Evolutionary conservation across 352 stramenopile genomes (phyloP).

Genomic region (Pythium aquatile): DNA sequence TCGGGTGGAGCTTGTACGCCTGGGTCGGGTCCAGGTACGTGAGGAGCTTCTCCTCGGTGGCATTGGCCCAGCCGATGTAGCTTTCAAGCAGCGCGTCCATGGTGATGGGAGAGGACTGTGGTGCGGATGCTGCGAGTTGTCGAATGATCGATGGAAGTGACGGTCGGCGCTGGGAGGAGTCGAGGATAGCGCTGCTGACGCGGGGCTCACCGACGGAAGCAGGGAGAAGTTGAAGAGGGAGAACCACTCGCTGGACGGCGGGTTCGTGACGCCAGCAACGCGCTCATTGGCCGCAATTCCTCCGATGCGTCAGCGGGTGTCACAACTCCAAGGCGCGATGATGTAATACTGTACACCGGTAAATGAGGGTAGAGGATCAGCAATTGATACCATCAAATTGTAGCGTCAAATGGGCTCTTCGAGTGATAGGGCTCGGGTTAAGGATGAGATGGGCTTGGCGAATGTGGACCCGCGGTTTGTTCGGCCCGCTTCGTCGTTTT

Average conservation of each 20-base stretch:
- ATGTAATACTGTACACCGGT: slow-evolving; percentile 13
- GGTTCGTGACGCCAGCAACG: slow-evolving; percentile 7
- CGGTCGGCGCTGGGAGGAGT: not conserved
- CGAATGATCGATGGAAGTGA: slow-evolving; percentile 5
- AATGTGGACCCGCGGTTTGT: not conserved
- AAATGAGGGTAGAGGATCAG: not conserved
- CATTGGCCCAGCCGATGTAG: slow-evolving; percentile 8
- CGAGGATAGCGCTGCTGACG: not conserved
- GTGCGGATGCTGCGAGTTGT: slow-evolving; percentile 7
- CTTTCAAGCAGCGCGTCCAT: slow-evolving; percentile 15
- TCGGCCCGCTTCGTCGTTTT: not conserved
- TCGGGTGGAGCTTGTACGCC: slow-evolving; percentile 29
- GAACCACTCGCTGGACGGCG: not conserved
- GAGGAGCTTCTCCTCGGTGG: slow-evolving; percentile 16
- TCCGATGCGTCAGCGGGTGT: not conserved
- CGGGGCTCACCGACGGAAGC: too few relatives aligned
- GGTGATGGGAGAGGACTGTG: too few relatives aligned
- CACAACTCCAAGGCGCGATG: not conserved
- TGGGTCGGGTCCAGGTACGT: slow-evolving; percentile 7
- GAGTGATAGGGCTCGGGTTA: not conserved
- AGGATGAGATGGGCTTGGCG: not conserved
- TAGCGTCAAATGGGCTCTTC: too few relatives aligned
- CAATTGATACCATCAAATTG: too few relatives aligned
- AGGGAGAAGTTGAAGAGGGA: not conserved
- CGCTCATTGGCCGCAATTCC: slow-evolving; percentile 13